Conservation (phyloP, 345 rosid genomes). For the Hirschfeldia incana region DNA sequence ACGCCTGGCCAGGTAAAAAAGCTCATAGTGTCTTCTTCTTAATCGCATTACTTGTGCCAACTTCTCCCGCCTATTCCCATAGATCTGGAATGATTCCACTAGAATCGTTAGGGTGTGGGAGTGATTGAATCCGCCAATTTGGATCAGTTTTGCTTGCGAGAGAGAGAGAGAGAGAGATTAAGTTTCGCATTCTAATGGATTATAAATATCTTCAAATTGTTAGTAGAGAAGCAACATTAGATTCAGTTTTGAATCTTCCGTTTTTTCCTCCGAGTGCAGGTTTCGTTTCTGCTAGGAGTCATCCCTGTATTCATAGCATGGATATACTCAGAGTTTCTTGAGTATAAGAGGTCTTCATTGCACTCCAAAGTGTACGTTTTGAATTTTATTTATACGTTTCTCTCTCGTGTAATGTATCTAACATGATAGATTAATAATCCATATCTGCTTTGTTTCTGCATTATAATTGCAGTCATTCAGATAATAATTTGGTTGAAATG, state of each 20-base stretch:
- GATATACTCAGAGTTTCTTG: conserved; percentile 80
- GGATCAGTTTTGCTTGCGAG: background rate
- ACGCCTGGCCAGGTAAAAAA: conserved; percentile 81
- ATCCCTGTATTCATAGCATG: conserved; percentile 80
- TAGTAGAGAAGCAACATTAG: too few species aligned
- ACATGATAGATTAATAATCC: background rate
- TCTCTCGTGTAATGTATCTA: background rate
- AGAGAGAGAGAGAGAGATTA: too few species aligned
- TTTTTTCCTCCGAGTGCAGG: conserved; percentile 47
- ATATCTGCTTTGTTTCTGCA: background rate
- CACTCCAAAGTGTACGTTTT: conserved; percentile 81
- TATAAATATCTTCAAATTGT: too few species aligned
- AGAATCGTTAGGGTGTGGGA: background rate
- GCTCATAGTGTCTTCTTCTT: conserved; percentile 4
- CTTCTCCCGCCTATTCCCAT: background rate
- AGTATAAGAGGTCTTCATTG: conserved; percentile 59
- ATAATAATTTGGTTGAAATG: conserved; percentile 77
- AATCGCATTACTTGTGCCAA: background rate
- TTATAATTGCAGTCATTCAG: conserved; percentile 72
- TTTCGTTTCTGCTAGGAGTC: conserved; percentile 83
- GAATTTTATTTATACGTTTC: background rate
- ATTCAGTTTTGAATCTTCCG: too few species aligned
- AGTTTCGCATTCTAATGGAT: too few species aligned
- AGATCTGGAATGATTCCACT: conserved; percentile 4
- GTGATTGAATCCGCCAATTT: background rate